Conservation (phyloP, 768 basidiomycete species). For the Pleurotus citrinopileatus region DNA sequence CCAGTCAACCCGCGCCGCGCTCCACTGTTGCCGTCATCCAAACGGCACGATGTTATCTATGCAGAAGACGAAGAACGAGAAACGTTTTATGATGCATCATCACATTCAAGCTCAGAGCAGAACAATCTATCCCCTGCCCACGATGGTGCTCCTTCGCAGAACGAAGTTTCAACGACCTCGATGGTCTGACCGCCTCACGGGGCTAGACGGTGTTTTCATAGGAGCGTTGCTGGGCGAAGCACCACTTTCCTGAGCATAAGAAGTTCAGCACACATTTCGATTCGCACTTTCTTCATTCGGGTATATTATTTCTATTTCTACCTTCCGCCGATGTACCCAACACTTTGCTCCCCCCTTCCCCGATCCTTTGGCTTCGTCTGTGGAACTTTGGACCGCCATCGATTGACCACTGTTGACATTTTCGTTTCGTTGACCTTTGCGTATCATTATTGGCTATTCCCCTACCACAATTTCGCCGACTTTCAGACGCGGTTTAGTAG, state of each 20-base stretch:
- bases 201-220: neutral
- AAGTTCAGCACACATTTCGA: neutral
- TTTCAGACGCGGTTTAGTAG: neutral
- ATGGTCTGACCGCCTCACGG: constrained; percentile 3
- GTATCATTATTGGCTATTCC: constrained; percentile 10
- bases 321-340: neutral
- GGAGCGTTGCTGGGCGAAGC: neutral
- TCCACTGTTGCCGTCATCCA: constrained; percentile 6
- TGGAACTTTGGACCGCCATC: neutral
- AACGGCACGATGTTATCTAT: constrained; percentile 1
- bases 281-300: neutral
- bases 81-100: neutral
- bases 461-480: constrained; percentile 3
- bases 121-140: neutral
- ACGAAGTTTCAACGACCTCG: neutral
- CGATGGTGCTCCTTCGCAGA: neutral
- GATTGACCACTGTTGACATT: constrained; percentile 1
- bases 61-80: neutral
- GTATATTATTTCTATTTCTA: neutral
- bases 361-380: neutral
- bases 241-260: neutral
- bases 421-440: neutral
- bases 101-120: neutral
- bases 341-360: neutral
- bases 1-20: constrained; percentile 10